Base-by-base conservation (phyloP, 2,329 filamentous ascomycete genomes). In the Dothistroma pini region DNA sequence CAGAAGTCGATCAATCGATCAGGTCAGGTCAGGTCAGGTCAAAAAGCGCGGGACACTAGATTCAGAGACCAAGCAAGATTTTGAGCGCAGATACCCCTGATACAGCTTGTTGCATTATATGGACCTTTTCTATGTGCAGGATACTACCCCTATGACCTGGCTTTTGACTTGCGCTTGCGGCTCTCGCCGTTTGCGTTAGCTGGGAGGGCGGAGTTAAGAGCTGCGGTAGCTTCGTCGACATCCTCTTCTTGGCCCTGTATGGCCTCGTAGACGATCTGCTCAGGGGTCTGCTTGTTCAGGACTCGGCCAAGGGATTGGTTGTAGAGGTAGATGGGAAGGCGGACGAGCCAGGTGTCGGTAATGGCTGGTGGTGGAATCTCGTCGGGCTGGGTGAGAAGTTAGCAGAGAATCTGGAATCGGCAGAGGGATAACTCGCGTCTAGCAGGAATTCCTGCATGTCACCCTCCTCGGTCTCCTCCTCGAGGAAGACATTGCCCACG, bases 401-500 rank as follows among this genome's bases (percentile, higher is more conserved):
- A 63, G 59, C 38, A 51, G 22, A 21, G 14, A 56, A 51, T 31
- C 4, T 25, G 16, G 21, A 3, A 14, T 21, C n/a, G 29, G 44
- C 3, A 6, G n/a, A 31, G 47, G 9, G 14, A 22, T n/a, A 29
- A 84, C 89, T 82, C 78, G 97, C 87, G 74, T 99, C 93, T 62
- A 99, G 86, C 65, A 97, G 79, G 73, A 88, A 96, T 74, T 97
- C 91, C 68, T 89, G 85, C 34, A 86, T 84, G 58, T 90, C 86
- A 57, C 95, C 95, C 25, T 97, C 91, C 68, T 93, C 92, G 56
- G 91, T 91, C 70, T 91, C 84, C 72, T 96, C 90, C 76, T 97
- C 93, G n/a, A 99, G 81, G 73, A 91, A 99, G 12, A 99, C 95
- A 69, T 97, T 92, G 31, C 95, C 95, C 10, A 89, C 81, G 0